Base-by-base conservation (phyloP, 805 yeast species). In the Candida qinlingensis region DNA sequence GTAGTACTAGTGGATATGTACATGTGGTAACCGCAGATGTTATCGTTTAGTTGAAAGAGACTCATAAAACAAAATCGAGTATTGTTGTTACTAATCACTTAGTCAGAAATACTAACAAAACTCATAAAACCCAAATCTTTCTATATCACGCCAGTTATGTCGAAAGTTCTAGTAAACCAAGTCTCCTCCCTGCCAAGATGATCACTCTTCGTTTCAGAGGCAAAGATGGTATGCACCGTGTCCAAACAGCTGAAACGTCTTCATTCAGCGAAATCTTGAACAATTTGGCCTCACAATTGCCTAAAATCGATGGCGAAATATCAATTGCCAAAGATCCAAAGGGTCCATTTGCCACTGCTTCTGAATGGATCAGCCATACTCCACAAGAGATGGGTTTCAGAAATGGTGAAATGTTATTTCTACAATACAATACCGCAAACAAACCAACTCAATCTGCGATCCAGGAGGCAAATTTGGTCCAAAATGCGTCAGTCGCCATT, bases 171-270 rank as follows among this genome's bases (percentile, higher is more conserved):
- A 31, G 8, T 11, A 31, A 8, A 8, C 11, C 11, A 11, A 31
- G 8, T 11, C 34, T 8, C 8, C 8, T 31, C 34, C 8, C 3
- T 31, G 38, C 13, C 13, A 36, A 27, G 34, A 45, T 41, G 46
- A 37, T 44, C 13, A 41, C 43, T 8, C 69, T 86, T 26, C 73
- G 99, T 60, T 88, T 94, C 67, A 77, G 96, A 60, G 74, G 94
- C 30, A 87, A 80, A 59, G 86, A 87, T 56, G 98, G 98, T 7
- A 84, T 81, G 77, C 80, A 79, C 62, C 76, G 98, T 47, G 75
- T 87, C 35, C 63, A 69, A 28, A 79, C 77, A 30, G 79, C 79
- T 28, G 66, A 71, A 4, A 42, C 57, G 1, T 73, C 71, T 25
- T 68, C 69, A 7, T 80, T 87, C 51, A 60, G 65, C 4, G 55